Percentiles rank a stretch among this genome's conserved stretches.
phyloP scores from a whole-genome alignment of 164 flowering plant genomes.

The Piper betle region DNA sequence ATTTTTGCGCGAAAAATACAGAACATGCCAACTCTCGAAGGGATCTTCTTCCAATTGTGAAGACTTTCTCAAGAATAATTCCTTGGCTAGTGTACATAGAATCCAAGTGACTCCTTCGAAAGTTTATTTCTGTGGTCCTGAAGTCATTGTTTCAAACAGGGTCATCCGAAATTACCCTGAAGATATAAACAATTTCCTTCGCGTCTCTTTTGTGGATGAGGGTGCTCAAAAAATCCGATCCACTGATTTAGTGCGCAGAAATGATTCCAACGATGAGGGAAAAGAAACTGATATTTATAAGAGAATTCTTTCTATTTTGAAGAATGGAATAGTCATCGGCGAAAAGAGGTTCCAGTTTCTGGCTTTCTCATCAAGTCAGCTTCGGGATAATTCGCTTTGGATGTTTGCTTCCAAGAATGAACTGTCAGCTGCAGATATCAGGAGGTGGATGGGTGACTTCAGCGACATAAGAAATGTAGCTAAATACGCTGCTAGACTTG shows the following conservation, averaged over 20 bases:
- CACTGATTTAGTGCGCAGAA: conserved; percentile 36
- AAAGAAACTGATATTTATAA: conserved; percentile 32
- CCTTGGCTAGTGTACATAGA: conserved; percentile 58
- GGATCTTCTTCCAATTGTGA: conserved; percentile 15
- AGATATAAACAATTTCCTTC: conserved; percentile 56
- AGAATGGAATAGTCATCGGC: conserved; percentile 63
- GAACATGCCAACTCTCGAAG: conserved; percentile 12
- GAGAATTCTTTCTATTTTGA: conserved; percentile 47
- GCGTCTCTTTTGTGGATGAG: conserved; percentile 79
- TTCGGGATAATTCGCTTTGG: conserved; percentile 75
- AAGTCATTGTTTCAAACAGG: conserved; percentile 64
- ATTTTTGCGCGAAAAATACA: conserved; percentile 50
- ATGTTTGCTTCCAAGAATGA: conserved; percentile 64
- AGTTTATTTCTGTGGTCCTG: conserved; percentile 73
- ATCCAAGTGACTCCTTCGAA: conserved; percentile 67
- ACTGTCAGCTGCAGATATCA: conserved; percentile 45
- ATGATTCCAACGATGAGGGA: conserved; percentile 4
- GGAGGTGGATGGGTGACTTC: conserved; percentile 81
- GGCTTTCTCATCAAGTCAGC: conserved; percentile 82
- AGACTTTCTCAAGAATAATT: conserved; percentile 36
- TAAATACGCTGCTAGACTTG: conserved; percentile 83
- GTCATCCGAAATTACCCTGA: conserved; percentile 41
- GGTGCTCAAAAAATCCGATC: conserved; percentile 49
- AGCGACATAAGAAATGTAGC: conserved; percentile 62
- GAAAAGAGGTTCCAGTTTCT: conserved; percentile 81